Percentiles rank a stretch among this genome's conserved stretches.
These are phyloP conservation scores for Lactarius trivialis DNA, from an alignment of 768 basidiomycete genomes.

Conservation along the genomic window DNA sequence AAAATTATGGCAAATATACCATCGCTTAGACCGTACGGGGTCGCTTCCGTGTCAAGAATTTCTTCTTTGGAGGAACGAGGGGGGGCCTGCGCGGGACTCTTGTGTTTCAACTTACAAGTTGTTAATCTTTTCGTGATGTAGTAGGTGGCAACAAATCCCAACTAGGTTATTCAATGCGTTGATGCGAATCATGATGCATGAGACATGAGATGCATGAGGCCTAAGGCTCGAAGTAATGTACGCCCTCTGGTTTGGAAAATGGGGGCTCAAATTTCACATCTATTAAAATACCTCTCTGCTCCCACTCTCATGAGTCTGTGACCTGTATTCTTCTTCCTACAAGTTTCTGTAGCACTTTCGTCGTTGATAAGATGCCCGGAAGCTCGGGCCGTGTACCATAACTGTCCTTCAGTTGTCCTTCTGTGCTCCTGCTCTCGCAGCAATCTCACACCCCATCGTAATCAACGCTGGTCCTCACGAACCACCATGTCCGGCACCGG, in stretches of 20 bases:
- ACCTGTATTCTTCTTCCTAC: too few species aligned
- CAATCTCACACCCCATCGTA: background rate
- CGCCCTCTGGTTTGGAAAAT: background rate
- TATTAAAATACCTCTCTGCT: too few species aligned
- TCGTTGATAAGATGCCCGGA: background rate
- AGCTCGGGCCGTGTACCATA: slow-evolving; percentile 3
- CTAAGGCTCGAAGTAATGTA: background rate
- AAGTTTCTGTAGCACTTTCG: too few species aligned
- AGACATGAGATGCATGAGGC: too few species aligned
- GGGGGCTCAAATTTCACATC: background rate
- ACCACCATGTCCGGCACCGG: slow-evolving; percentile 80
- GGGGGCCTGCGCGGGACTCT: background rate
- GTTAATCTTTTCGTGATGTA: background rate
- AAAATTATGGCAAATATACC: slow-evolving; percentile 88
- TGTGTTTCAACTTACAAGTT: background rate
- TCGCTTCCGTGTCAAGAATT: background rate
- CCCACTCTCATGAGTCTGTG: too few species aligned
- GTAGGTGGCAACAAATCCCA: background rate
- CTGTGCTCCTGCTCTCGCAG: background rate
- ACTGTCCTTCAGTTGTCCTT: background rate
- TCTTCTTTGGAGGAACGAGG: background rate
- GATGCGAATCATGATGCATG: background rate
- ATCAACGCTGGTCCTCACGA: background rate
- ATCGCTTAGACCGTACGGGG: slow-evolving; percentile 39
- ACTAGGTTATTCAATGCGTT: background rate